Evolutionary conservation across 2,329 filamentous ascomycete genomes (phyloP), one percentile per base, ranked within the genome.

Genomic region (Aspergillus eucalypticola): DNA sequence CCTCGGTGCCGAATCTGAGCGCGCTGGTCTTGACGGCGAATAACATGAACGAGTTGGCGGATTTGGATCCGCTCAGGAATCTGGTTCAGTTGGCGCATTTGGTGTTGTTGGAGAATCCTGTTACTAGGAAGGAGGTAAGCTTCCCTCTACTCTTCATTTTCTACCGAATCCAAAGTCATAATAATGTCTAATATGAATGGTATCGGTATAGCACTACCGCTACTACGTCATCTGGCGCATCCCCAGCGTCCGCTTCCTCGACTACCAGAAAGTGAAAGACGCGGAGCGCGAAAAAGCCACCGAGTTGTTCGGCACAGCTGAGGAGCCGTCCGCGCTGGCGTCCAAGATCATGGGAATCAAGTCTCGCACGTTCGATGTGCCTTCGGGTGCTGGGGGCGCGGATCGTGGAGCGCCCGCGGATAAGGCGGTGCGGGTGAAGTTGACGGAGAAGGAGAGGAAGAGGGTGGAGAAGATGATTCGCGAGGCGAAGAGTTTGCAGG

Each of bases 211-310:
- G 92, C 82, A 97, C 78, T 99, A 98, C 80, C 89, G 95, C 56
- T 89, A 90, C 75, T 99, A 91, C 89, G 81, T 96, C 27, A 85
- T 99, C 62, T 97, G 91, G 90, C 86, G 89, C 64, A 91, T 90
- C 73, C 92, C 92, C 1, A 84, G 83, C 4, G 87, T 99, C 46
- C 88, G 94, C 48, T 98, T 96, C 77, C 84, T 99, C 52, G 95
- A 99, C 78, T 97, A 92, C 75, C 84, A 87, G 68, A 96, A 96
- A 78, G 92, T 99, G 53, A 96, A 92, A 77, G 87, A 95, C 65
- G 87, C 84, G 0, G 95, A 99, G 82, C 87, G 93, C 48, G 80
- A 86, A 65, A 85, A 88, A 68, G 92, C 92, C 0, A 82, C 79
- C 17, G 89, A 94, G 76, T 82, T 99, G 2, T 98, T 98, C 71